Base-by-base conservation (phyloP, 352 stramenopile genomes). In the Saprolegnia diclina region DNA sequence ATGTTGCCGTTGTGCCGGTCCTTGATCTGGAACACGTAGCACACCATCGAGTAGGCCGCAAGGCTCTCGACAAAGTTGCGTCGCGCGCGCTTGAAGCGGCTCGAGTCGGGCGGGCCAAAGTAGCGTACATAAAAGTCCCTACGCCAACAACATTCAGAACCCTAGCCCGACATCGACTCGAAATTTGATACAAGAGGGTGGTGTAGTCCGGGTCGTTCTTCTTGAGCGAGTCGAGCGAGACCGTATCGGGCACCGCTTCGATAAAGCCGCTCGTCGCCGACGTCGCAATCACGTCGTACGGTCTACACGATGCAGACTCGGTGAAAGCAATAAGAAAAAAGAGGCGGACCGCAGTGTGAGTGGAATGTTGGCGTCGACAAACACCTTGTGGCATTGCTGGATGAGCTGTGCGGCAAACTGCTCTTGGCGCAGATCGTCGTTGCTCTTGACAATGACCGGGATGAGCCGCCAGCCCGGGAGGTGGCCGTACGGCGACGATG, bases 111-210 rank as follows among this genome's bases (percentile, higher is more conserved):
- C 45, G 81, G 72, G 32, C 94, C 96, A 50, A 98, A 98, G 62
- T 97, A 87, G 2, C 90, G 81, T 19, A 85, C 72, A 74, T 96
- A 99, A 44, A 99, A 99, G 54, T 97, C 90, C 54, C 89, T 92
- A 56, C 7, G 55, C 88, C 79, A 35, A 5, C 29, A 35, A 5
- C 2, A 35, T 5, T 6, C 29, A 2, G 29, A 35, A 35, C 29
- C 29, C 29, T 35, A 35, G 29, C 14, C 52, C 24, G 16, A 45
- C 44, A 9, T 63, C 26, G 26, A 13, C 5, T n/a, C 32, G n/a
- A 5, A n/a, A 22, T 22, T 18, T 29, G 16, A 7, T 67, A 71
- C 65, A 56, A 38, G 1, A 96, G 76, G 66, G 76, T 78, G 10
- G 73, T 82, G 67, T 85, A 90, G 59, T 86, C 67, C n/a, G 77